Conservation (phyloP, 148 eudicot genomes). For the Drosera capensis region DNA sequence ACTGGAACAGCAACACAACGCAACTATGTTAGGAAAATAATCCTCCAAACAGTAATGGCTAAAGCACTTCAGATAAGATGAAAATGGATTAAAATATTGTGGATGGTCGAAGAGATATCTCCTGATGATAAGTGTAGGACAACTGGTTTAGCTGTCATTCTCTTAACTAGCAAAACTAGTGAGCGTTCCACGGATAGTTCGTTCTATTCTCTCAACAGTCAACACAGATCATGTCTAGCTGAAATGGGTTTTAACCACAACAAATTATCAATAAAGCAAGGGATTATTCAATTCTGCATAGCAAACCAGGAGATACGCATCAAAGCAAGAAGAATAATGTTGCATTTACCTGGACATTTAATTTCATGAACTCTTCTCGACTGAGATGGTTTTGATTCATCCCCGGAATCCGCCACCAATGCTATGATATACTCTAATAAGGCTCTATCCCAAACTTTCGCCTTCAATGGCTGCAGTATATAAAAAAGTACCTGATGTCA, state of each 20-base stretch:
- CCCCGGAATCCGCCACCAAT: conserved; percentile 48
- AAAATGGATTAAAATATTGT: too few species aligned
- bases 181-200: too few species aligned
- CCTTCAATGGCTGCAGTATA: conserved; percentile 56
- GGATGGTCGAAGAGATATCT: neutral
- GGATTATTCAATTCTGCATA: neutral
- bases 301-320: neutral
- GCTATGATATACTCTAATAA: conserved; percentile 57
- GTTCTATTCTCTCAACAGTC: too few species aligned
- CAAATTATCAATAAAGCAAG: neutral
- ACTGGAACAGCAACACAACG: too few species aligned
- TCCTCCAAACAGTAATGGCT: too few species aligned
- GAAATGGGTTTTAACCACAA: too few species aligned
- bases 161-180: too few species aligned
- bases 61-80: too few species aligned
- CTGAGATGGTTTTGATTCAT: conserved; percentile 42
- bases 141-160: too few species aligned
- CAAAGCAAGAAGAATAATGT: neutral
- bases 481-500: neutral
- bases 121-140: too few species aligned
- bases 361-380: conserved; percentile 46
- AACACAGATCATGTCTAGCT: too few species aligned
- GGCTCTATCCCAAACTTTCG: conserved; percentile 83
- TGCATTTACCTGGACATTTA: conserved; percentile 71
- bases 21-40: too few species aligned